A percentile compares a stretch with the other conserved stretches of the same genome.
Evolutionary conservation across 176 grass and related monocot genomes (phyloP).

Genomic region (Echinochloa phyllopogon): DNA sequence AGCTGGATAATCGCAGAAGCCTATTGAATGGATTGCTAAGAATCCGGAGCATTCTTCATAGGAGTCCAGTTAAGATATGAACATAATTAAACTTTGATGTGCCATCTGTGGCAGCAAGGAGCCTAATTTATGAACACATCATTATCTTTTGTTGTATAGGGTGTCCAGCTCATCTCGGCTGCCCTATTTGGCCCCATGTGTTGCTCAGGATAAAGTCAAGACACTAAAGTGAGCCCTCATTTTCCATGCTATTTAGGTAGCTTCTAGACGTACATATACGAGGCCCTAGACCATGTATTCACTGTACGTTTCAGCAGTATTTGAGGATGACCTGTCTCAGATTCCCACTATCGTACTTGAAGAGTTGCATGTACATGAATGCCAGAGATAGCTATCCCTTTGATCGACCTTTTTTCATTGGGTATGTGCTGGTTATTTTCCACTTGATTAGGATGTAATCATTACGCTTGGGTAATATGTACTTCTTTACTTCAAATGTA

Average conservation of each 20-base stretch:
- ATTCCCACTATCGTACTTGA: constrained; percentile 9
- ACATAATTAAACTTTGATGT: neutral
- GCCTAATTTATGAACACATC: neutral
- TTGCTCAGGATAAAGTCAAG: constrained; percentile 29
- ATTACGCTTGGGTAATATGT: no score
- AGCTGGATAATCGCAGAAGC: neutral
- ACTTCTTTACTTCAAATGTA: no score
- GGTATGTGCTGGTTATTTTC: neutral
- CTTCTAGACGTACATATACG: neutral
- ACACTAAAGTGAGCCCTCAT: neutral
- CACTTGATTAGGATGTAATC: neutral
- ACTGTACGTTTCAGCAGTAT: constrained; percentile 23
- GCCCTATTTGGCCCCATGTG: neutral
- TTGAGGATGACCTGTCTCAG: constrained; percentile 8
- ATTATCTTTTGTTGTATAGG: constrained; percentile 6
- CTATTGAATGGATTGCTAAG: neutral
- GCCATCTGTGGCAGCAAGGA: neutral
- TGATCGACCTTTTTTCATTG: neutral
- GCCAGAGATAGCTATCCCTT: neutral
- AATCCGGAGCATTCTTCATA: neutral
- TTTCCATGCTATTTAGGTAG: constrained; percentile 6
- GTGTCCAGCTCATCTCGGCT: constrained; percentile 13
- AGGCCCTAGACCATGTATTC: constrained; percentile 3
- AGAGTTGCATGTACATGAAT: neutral
- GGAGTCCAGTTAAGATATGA: constrained; percentile 5